These are phyloP conservation scores for Dictyostelium firmibasis DNA, from an alignment of 78 protist genomes.

Conservation along the genomic window DNA sequence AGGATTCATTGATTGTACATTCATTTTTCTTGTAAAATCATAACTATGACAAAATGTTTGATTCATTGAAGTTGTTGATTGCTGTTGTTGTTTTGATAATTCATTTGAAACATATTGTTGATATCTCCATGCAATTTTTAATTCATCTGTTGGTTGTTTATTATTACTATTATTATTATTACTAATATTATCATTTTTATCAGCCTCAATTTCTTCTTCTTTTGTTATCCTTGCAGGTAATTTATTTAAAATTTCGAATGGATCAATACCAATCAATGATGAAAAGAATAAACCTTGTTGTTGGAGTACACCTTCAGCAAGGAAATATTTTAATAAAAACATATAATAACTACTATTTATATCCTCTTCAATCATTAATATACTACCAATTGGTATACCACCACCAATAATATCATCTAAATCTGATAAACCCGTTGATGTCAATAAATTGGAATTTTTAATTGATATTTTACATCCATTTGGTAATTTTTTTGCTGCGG, in stretches of 20 bases:
- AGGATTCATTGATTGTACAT: slow-evolving; percentile 46
- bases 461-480: slow-evolving; percentile 73
- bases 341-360: slow-evolving; percentile 73
- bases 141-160: slow-evolving; percentile 17
- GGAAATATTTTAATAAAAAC: slow-evolving; percentile 69
- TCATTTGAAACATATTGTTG: slow-evolving; percentile 53
- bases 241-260: slow-evolving; percentile 67
- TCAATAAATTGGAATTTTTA: slow-evolving; percentile 72
- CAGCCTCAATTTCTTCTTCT: slow-evolving; percentile 55
- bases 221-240: slow-evolving; percentile 55
- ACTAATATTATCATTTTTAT: not conserved
- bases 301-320: slow-evolving; percentile 76
- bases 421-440: slow-evolving; percentile 64
- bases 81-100: not conserved
- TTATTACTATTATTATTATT: not conserved
- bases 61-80: not conserved
- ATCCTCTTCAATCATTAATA: slow-evolving; percentile 81
- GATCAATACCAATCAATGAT: slow-evolving; percentile 54
- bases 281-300: slow-evolving; percentile 73
- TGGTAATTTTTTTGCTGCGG: slow-evolving; percentile 61
- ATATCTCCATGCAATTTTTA: slow-evolving; percentile 73
- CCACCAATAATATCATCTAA: slow-evolving; percentile 81
- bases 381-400: slow-evolving; percentile 82
- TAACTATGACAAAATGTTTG: slow-evolving; percentile 47
- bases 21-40: slow-evolving; percentile 70